Evolutionary conservation across 345 rosid genomes (phyloP).

Genomic region (Clausena lansium): DNA sequence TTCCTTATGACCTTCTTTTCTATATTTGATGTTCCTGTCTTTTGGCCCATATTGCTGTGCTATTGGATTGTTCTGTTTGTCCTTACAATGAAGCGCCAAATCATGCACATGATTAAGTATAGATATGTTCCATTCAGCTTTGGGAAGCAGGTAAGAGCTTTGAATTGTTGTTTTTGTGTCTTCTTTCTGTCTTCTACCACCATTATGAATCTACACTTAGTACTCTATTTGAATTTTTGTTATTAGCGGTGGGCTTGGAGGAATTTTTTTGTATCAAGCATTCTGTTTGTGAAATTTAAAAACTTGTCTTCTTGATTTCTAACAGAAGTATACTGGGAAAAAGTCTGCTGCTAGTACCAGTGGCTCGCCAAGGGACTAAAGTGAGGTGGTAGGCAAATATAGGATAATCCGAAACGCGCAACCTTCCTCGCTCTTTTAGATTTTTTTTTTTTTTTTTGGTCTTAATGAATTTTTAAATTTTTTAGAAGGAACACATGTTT

Average conservation of each 20-base stretch:
- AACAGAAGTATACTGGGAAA: constrained; percentile 44
- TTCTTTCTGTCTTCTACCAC: not conserved
- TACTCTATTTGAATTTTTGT: not conserved
- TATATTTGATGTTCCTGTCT: constrained; percentile 70
- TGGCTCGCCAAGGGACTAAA: constrained; percentile 36
- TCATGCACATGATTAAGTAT: constrained; percentile 72
- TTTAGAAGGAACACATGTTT: constrained; percentile 4
- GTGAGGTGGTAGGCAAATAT: not conserved
- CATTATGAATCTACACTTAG: not conserved
- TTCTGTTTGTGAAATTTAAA: not conserved
- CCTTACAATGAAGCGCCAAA: constrained; percentile 75
- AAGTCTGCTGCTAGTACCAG: constrained; percentile 29
- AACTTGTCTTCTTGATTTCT: constrained; percentile 6
- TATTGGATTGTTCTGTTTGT: constrained; percentile 68
- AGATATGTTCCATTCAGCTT: constrained; percentile 58
- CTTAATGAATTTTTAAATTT: not conserved
- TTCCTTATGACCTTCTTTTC: constrained; percentile 72
- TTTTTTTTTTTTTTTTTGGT: not conserved
- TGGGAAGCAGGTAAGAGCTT: constrained; percentile 61
- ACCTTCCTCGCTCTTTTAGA: not conserved
- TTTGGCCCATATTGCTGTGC: constrained; percentile 72
- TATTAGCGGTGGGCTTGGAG: not conserved
- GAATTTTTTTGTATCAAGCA: not conserved
- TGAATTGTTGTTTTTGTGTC: not conserved
- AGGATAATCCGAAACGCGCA: constrained; percentile 1